Percentiles rank a stretch among this genome's conserved stretches.
These are phyloP conservation scores for Globisporangium spiculum DNA, from an alignment of 352 stramenopile genomes.

Conservation along the genomic window DNA sequence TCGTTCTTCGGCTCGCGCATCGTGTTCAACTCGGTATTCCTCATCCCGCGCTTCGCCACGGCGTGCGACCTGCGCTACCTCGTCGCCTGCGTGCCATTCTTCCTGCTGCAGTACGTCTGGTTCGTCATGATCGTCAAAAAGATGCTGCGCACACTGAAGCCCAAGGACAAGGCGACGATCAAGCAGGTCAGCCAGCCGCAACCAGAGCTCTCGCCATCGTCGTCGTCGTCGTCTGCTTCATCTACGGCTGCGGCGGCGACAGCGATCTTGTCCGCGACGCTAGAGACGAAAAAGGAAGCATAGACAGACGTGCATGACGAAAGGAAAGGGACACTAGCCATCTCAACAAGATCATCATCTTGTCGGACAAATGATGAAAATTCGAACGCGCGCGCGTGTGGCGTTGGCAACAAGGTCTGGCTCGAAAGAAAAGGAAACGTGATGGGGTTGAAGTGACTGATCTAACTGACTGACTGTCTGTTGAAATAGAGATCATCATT, in stretches of 20 bases:
- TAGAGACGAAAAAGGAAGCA: slow-evolving; percentile 13
- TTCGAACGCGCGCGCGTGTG: neutral
- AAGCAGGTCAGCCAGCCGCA: neutral
- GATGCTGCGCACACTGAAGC: slow-evolving; percentile 22
- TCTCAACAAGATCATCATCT: neutral
- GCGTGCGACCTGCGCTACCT: slow-evolving; percentile 59
- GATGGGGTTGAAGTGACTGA: neutral
- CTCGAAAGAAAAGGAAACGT: slow-evolving; percentile 11
- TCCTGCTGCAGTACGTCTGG: slow-evolving; percentile 72
- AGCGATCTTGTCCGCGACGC: neutral
- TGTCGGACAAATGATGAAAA: neutral
- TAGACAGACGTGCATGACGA: neutral
- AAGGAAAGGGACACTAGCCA: too few relatives aligned
- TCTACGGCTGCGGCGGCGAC: neutral
- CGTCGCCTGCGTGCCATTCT: slow-evolving; percentile 55
- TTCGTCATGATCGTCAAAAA: slow-evolving; percentile 74
- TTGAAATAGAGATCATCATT: neutral
- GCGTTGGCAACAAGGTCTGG: slow-evolving; percentile 2
- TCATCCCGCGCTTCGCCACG: slow-evolving; percentile 42
- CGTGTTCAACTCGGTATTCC: slow-evolving; percentile 63
- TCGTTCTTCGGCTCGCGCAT: slow-evolving; percentile 74
- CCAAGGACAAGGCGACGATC: neutral
- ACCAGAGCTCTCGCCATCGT: neutral
- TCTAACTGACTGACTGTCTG: neutral
- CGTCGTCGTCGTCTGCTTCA: neutral